A percentile compares a stretch with the other conserved stretches of the same genome.
phyloP scores from a whole-genome alignment of 1,284 basidiomycete species.

The Ganoderma sinense region DNA sequence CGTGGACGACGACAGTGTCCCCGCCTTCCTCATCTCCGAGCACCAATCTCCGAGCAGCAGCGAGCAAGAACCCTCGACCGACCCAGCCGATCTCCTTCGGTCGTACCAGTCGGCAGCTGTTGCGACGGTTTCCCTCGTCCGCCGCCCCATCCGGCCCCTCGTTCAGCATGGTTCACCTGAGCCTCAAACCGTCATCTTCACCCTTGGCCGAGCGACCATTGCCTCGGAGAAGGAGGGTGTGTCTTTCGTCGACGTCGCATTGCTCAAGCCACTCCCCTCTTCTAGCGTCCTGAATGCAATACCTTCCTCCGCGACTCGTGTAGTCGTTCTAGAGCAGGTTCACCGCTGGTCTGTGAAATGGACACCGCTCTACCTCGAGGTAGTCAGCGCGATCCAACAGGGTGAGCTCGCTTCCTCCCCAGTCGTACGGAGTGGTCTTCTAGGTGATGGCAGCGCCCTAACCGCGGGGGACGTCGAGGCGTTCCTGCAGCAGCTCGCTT shows the following conservation, averaged over 20 bases:
- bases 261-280: slow-evolving; percentile 80
- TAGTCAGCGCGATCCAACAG: slow-evolving; percentile 78
- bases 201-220: slow-evolving; percentile 66
- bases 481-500: slow-evolving; percentile 52
- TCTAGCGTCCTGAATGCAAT: slow-evolving; percentile 72
- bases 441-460: slow-evolving; percentile 59
- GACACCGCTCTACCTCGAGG: slow-evolving; percentile 88
- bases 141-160: slow-evolving; percentile 67
- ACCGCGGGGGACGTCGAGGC: slow-evolving; percentile 54
- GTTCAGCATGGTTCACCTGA: slow-evolving; percentile 53
- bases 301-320: slow-evolving; percentile 68
- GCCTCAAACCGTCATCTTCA: slow-evolving; percentile 74
- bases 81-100: slow-evolving; percentile 49
- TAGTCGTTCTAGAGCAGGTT: slow-evolving; percentile 89
- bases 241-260: slow-evolving; percentile 72
- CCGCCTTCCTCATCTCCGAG: slow-evolving; percentile 62
- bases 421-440: slow-evolving; percentile 64
- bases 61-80: slow-evolving; percentile 26
- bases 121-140: slow-evolving; percentile 67
- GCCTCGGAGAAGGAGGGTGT: slow-evolving; percentile 61
- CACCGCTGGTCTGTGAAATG: slow-evolving; percentile 84
- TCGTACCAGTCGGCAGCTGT: slow-evolving; percentile 71
- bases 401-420: slow-evolving; percentile 58
- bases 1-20: slow-evolving; percentile 63
- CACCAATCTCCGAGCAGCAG: slow-evolving; percentile 38